Conservation (phyloP, 768 basidiomycete genomes). For the Hypholoma sublateritium region DNA sequence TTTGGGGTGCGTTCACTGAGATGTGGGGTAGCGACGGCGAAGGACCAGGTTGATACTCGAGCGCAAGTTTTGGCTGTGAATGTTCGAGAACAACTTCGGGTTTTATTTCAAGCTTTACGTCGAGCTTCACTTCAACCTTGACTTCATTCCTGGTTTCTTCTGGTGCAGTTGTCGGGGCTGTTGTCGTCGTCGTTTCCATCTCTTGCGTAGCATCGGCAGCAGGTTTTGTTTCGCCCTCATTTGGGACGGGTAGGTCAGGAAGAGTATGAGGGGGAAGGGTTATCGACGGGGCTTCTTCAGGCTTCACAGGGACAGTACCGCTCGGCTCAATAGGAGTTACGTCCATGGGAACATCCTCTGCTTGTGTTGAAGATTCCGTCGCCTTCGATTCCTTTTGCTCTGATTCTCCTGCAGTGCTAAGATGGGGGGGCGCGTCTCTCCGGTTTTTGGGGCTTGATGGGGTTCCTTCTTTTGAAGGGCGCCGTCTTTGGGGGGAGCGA, state of each 20-base stretch:
- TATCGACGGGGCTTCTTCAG: background rate
- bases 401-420: background rate
- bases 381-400: background rate
- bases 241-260: background rate
- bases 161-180: background rate
- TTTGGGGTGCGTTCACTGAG: background rate
- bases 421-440: background rate
- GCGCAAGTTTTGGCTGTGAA: background rate
- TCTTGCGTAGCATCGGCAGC: background rate
- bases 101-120: no score
- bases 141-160: background rate
- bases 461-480: constrained; percentile 16
- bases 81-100: background rate
- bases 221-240: background rate
- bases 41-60: background rate
- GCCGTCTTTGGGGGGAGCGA: constrained; percentile 19
- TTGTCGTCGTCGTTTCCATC: background rate
- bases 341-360: background rate
- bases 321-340: background rate
- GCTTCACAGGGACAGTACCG: background rate
- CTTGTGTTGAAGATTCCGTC: background rate
- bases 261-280: background rate
- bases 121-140: background rate
- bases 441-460: constrained; percentile 14
- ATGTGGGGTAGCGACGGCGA: background rate